Base-by-base conservation (phyloP, 179 eudicot species). In the Silene noctiflora region DNA sequence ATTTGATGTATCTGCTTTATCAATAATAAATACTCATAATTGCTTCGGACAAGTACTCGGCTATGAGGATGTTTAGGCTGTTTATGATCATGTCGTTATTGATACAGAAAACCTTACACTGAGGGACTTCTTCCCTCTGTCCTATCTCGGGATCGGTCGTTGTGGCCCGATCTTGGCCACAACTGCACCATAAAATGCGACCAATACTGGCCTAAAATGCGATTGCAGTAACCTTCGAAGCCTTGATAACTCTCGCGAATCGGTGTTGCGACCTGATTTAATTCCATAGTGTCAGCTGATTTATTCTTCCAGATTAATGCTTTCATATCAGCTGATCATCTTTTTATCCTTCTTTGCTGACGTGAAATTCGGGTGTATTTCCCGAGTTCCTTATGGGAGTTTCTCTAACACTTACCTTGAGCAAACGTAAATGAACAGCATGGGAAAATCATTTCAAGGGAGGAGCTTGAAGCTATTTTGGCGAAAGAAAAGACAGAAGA, bases 391-490 rank as follows among this genome's bases (percentile, higher is more conserved):
- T 71, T 5, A 69, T 19, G 3, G 33, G 3, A 21, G 4, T 55
- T 78, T 79, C 35, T 68, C 48, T 75, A 22, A 69, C 75, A 58
- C 69, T 73, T 51, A 20, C 77, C 24, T 39, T 81, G 17, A 11
- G 12, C 17, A 20, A 20, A 51, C 19, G 65, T 79, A 35, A 82
- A 42, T 81, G 67, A 65, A 80, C 94, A 96, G 99, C 83, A 83
- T 80, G 96, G 99, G 69, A 90, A 89, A 76, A 71, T 96, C 67
- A 90, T 93, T 78, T 76, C 99, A 79, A 85, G 96, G 79, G 98
- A 91, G 77, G 92, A 96, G 81, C 89, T 96, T 66, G 92, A 91
- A 13, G 69, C 78, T 63, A 83, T 91, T 74, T 86, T 93, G 86
- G 87, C 94, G 69, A 84, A 87, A 69, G 97, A 91, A 89, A 93